These are phyloP conservation scores for Colletotrichum sp. DNA, from an alignment of 2,329 filamentous ascomycete species.

Conservation along the genomic window DNA sequence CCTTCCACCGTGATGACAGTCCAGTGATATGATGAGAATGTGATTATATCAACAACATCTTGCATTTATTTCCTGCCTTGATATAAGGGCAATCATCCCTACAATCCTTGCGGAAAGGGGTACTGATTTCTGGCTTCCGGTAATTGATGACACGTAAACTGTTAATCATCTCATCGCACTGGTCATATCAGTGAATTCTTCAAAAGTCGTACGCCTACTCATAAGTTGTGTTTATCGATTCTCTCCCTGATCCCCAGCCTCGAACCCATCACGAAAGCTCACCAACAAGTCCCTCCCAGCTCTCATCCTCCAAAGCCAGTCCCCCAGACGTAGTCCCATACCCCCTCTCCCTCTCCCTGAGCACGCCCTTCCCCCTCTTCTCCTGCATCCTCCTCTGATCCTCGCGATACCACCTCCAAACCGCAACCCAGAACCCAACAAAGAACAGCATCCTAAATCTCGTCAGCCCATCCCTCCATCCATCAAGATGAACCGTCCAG, in stretches of 20 bases:
- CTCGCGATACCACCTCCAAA: background rate
- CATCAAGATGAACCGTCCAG: background rate
- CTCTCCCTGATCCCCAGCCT: background rate
- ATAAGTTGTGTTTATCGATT: too few relatives aligned
- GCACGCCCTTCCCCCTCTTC: background rate
- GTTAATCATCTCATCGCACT: background rate
- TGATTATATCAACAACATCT: too few relatives aligned
- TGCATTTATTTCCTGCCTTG: too few relatives aligned
- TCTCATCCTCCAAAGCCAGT: constrained; percentile 1
- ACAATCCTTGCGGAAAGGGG: too few relatives aligned
- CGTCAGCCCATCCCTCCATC: background rate
- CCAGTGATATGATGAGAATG: too few relatives aligned
- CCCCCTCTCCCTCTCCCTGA: background rate
- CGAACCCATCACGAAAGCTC: background rate
- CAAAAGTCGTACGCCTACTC: background rate
- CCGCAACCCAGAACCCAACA: constrained; percentile 10
- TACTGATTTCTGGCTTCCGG: too few relatives aligned
- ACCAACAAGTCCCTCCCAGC: background rate
- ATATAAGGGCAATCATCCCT: too few relatives aligned
- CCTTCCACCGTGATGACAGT: too few relatives aligned
- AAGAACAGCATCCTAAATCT: constrained; percentile 2
- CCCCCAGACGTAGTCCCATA: constrained; percentile 13
- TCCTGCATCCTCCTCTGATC: background rate
- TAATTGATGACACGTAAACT: too few relatives aligned
- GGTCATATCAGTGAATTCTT: background rate